These are phyloP conservation scores for Arthrobotrys megalospora DNA, from an alignment of 2,329 filamentous ascomycete genomes.

Conservation along the genomic window DNA sequence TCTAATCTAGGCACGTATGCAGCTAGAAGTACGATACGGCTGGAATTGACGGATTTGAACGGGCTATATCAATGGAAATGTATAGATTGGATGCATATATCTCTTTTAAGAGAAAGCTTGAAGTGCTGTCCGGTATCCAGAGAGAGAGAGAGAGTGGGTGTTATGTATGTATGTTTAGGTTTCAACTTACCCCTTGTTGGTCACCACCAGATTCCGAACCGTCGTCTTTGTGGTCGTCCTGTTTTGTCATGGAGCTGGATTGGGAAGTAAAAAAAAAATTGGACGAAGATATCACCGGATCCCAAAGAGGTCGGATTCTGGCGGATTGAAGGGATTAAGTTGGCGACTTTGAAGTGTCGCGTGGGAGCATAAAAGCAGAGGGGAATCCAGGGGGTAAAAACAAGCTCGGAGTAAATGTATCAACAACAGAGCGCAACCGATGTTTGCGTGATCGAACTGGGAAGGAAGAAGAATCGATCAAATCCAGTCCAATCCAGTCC, in stretches of 20 bases:
- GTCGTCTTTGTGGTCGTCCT: slow-evolving; percentile 60
- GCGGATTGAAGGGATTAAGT: slow-evolving; percentile 29
- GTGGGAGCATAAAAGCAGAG: slow-evolving; percentile 40
- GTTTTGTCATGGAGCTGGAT: slow-evolving; percentile 54
- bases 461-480: slow-evolving; percentile 30
- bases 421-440: slow-evolving; percentile 45
- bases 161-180: slow-evolving; percentile 1
- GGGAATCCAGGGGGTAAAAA: slow-evolving; percentile 37
- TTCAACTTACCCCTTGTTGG: slow-evolving; percentile 56
- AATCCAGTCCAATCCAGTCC: slow-evolving; percentile 1
- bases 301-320: slow-evolving; percentile 21
- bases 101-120: slow-evolving; percentile 1
- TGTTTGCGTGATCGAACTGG: slow-evolving; percentile 27
- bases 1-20: slow-evolving; percentile 27
- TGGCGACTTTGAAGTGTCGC: slow-evolving; percentile 40
- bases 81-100: slow-evolving; percentile 18
- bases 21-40: slow-evolving; percentile 17
- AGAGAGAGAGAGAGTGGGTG: background rate
- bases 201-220: slow-evolving; percentile 59
- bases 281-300: slow-evolving; percentile 10
- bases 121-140: background rate
- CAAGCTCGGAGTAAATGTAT: slow-evolving; percentile 22
- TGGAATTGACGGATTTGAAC: slow-evolving; percentile 34
- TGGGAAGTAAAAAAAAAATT: slow-evolving; percentile 15
- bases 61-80: slow-evolving; percentile 1